Evolutionary conservation across 1,284 basidiomycete genomes (phyloP).

Genomic region (Ganoderma meredithae): DNA sequence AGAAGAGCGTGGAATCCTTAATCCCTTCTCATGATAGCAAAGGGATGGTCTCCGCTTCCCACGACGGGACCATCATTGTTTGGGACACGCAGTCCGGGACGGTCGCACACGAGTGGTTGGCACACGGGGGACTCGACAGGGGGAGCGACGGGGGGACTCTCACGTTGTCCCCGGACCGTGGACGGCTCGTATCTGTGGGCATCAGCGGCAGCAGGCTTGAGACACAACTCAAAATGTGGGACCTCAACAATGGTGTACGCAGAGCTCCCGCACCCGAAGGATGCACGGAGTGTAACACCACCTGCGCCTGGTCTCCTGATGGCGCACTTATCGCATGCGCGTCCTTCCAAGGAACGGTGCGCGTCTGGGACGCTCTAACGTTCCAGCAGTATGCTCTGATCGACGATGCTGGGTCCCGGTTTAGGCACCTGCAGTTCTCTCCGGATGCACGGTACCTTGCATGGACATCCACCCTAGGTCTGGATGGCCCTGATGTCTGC

Average conservation of each 20-base stretch:
- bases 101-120: not conserved
- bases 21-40: not conserved
- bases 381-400: not conserved
- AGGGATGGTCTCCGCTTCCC: not conserved
- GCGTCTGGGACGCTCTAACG: not conserved
- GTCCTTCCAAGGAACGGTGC: not conserved
- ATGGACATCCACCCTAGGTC: too few relatives aligned
- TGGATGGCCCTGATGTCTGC: not conserved
- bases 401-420: too few relatives aligned
- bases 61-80: not conserved
- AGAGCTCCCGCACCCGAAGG: not conserved
- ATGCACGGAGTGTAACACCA: too few relatives aligned
- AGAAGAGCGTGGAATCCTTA: not conserved
- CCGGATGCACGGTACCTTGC: not conserved
- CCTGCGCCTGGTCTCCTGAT: constrained; percentile 6
- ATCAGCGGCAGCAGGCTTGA: too few relatives aligned
- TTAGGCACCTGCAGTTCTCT: constrained; percentile 3
- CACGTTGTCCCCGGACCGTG: constrained; percentile 1
- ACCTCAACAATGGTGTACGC: not conserved
- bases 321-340: not conserved
- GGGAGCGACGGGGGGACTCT: too few relatives aligned
- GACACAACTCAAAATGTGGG: not conserved
- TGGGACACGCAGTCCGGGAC: not conserved
- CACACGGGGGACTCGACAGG: not conserved
- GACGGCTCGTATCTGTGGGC: not conserved